These are phyloP conservation scores for Ophiostoma triangulosporum DNA, from an alignment of 2,329 filamentous ascomycete species.

Conservation along the genomic window DNA sequence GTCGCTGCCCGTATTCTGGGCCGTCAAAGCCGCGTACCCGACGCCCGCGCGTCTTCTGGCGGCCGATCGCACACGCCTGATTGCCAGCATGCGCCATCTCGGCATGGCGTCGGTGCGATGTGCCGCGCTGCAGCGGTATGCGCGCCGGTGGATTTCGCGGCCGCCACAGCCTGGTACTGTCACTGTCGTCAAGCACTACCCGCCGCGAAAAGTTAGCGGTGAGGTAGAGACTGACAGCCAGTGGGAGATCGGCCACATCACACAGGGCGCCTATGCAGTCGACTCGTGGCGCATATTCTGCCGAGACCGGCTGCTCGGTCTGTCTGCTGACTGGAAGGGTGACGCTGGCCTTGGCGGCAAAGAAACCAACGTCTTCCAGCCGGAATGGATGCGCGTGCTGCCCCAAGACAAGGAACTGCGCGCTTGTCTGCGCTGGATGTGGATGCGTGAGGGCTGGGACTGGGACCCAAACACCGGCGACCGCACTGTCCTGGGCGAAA, in stretches of 20 bases:
- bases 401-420: constrained; percentile 81
- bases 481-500: constrained; percentile 35
- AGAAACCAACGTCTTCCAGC: constrained; percentile 32
- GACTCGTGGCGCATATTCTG: constrained; percentile 95
- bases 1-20: constrained; percentile 63
- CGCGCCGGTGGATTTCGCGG: constrained; percentile 49
- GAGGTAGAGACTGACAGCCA: constrained; percentile 24
- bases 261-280: constrained; percentile 67
- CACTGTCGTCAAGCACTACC: constrained; percentile 38
- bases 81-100: constrained; percentile 51
- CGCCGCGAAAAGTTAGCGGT: constrained; percentile 12
- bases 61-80: constrained; percentile 40
- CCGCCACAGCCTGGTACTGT: constrained; percentile 48
- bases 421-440: constrained; percentile 80
- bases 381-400: constrained; percentile 81
- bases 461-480: constrained; percentile 67
- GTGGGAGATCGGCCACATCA: constrained; percentile 81
- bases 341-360: background rate
- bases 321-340: constrained; percentile 54
- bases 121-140: constrained; percentile 54
- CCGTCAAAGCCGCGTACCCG: constrained; percentile 51
- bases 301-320: constrained; percentile 58
- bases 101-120: constrained; percentile 59
- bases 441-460: constrained; percentile 72
- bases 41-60: constrained; percentile 48